Conservation (phyloP, 345 rosid species). For the Camelina hispida region DNA sequence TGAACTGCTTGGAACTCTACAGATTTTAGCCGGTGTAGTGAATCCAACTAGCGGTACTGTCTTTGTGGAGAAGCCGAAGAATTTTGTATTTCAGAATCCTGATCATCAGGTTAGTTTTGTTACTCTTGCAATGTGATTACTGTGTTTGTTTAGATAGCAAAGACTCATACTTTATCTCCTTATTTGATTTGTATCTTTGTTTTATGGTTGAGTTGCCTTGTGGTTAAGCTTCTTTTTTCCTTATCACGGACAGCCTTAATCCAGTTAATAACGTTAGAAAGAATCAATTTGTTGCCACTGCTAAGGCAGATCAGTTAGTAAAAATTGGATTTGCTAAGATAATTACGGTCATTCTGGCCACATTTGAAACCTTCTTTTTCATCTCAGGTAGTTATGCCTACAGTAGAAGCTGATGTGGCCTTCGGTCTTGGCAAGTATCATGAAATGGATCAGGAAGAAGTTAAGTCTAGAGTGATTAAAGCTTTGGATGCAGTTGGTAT, state of each 20-base stretch:
- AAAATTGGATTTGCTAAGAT: neutral
- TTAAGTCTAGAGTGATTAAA: conserved; percentile 64
- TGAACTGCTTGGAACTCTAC: conserved; percentile 36
- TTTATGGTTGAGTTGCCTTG: conserved; percentile 4
- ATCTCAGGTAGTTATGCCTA: conserved; percentile 93
- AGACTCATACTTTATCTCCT: conserved; percentile 6
- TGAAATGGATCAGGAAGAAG: conserved; percentile 58
- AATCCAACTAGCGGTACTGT: conserved; percentile 68
- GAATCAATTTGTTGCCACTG: neutral
- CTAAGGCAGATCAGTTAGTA: neutral
- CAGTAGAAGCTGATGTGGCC: conserved; percentile 92
- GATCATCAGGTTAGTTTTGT: conserved; percentile 79
- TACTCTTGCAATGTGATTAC: neutral
- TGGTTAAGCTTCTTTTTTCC: neutral
- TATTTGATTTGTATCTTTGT: neutral
- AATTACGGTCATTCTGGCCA: neutral
- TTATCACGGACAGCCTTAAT: neutral
- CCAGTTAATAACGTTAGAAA: neutral
- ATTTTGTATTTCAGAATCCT: conserved; percentile 89
- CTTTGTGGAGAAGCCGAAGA: conserved; percentile 69
- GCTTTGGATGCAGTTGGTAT: conserved; percentile 84
- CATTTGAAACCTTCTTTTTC: conserved; percentile 13
- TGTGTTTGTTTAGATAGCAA: neutral
- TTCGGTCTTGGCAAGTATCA: conserved; percentile 87
- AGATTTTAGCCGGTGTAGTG: conserved; percentile 90